These are phyloP conservation scores for Dipodascus geniculatus DNA, from an alignment of 805 yeast genomes.

Conservation along the genomic window DNA sequence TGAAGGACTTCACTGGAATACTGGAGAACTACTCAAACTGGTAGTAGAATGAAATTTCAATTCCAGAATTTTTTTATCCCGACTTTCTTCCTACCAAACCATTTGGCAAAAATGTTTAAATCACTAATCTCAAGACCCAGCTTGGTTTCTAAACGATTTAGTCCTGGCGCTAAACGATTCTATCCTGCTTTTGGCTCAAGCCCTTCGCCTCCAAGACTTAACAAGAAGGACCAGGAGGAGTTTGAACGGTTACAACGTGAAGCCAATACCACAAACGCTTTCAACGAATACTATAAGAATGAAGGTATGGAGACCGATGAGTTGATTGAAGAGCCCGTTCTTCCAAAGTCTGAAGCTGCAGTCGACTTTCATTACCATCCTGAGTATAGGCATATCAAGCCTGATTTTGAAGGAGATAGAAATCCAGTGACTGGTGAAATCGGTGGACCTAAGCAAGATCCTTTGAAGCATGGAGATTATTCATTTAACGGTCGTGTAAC, in stretches of 20 bases:
- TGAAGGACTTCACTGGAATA: no score
- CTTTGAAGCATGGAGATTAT: slow-evolving; percentile 83
- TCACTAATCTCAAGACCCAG: no score
- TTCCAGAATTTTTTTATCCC: no score
- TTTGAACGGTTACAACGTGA: slow-evolving; percentile 75
- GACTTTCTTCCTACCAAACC: no score
- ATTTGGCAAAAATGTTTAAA: no score
- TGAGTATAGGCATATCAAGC: slow-evolving; percentile 63
- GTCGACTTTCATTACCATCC: slow-evolving; percentile 53
- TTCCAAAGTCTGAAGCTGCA: slow-evolving; percentile 26
- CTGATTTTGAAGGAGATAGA: slow-evolving; percentile 90
- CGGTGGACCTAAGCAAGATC: slow-evolving; percentile 98
- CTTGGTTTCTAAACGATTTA: no score
- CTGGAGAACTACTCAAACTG: no score
- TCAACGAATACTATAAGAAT: slow-evolving; percentile 38
- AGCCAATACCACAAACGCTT: slow-evolving; percentile 65
- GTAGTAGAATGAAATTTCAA: no score
- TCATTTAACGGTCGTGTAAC: slow-evolving; percentile 94
- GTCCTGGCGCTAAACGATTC: neutral
- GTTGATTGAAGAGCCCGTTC: slow-evolving; percentile 17
- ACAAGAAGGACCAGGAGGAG: slow-evolving; percentile 77
- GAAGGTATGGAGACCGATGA: slow-evolving; percentile 29
- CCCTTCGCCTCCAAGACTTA: slow-evolving; percentile 61
- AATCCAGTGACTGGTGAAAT: slow-evolving; percentile 92
- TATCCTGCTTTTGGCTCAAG: slow-evolving; percentile 10